Conservation (phyloP, 2,329 filamentous ascomycete species). For the Mycogone perniciosa region DNA sequence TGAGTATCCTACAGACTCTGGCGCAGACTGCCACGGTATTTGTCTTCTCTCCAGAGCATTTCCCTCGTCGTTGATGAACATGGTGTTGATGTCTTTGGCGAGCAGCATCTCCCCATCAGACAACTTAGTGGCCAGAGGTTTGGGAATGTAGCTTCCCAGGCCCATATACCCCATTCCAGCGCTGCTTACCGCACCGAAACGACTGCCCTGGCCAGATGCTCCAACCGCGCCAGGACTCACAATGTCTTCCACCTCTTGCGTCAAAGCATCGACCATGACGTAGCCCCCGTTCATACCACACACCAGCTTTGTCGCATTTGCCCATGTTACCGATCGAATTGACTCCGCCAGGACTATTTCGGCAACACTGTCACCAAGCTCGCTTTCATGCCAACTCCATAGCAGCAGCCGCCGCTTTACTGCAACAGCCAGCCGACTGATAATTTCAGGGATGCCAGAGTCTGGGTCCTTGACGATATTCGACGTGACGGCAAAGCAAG, state of each 20-base stretch:
- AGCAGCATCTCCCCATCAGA: conserved; percentile 79
- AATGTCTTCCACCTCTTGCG: conserved; percentile 68
- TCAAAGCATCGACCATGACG: conserved; percentile 78
- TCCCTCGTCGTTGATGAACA: conserved; percentile 82
- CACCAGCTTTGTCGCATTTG: conserved; percentile 76
- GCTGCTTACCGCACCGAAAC: conserved; percentile 77
- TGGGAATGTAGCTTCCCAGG: conserved; percentile 84
- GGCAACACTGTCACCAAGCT: conserved; percentile 64
- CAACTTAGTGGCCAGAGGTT: conserved; percentile 77
- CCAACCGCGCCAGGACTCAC: conserved; percentile 68
- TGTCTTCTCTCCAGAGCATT: conserved; percentile 77
- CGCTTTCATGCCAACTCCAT: conserved; percentile 96
- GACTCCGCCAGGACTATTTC: conserved; percentile 78
- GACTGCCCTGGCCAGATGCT: conserved; percentile 55
- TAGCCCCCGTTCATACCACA: conserved; percentile 90
- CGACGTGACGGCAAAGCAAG: conserved; percentile 85
- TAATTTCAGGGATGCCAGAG: conserved; percentile 86
- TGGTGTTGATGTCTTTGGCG: conserved; percentile 95
- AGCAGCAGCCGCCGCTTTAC: conserved; percentile 84
- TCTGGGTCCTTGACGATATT: conserved; percentile 87
- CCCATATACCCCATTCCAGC: conserved; percentile 97
- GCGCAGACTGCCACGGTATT: conserved; percentile 84
- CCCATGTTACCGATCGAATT: conserved; percentile 87
- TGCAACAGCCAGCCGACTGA: conserved; percentile 83
- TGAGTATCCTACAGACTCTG: conserved; percentile 88